Base-by-base conservation (phyloP, 805 yeast species). In the Cyberlindnera galapagoensis region DNA sequence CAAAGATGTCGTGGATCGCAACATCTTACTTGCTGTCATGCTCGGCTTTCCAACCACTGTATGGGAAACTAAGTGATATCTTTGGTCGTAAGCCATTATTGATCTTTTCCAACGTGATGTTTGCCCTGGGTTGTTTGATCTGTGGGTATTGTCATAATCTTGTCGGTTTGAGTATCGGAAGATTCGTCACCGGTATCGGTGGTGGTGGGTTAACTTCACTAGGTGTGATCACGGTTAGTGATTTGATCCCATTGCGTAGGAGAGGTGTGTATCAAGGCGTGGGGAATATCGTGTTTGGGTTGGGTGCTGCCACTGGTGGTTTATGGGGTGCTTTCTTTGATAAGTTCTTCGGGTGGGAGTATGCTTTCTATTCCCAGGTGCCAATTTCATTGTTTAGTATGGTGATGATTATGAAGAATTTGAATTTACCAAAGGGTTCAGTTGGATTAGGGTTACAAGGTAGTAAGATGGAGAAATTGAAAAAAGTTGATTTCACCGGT, bases 171-270 rank as follows among this genome's bases (percentile, higher is more conserved):
- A 48, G 69, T 42, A 33, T 69, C n/a, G 80, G 80, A 4, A 60
- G 83, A 44, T 71, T 81, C 44, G 62, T 84, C 30, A 74, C 90
- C 6, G 95, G 95, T 6, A 68, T 80, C 33, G 95, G 94, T 10
- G 94, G 94, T n/a, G 88, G 94, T 7, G 95, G 95, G 0, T 65
- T 84, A 49, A 72, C 80, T 21, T 63, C 86, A 0, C 56, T 84
- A 35, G 70, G 81, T 10, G 77, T 90, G 3, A 80, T 84, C 42
- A 69, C 87, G 2, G 66, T 77, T 48, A 71, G 81, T 13, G 95
- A 85, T 53, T 55, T 83, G 31, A 74, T 85, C n/a, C 80, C 92
- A 2, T 67, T 81, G 39, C 63, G 90, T 36, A 71, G 79, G 33
- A 65, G 95, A 36, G 94, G 94, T 2, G 54, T 83, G 21, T 82